Evolutionary conservation across 139 green algal genomes (phyloP).

Genomic region (Picochlorum sp.): DNA sequence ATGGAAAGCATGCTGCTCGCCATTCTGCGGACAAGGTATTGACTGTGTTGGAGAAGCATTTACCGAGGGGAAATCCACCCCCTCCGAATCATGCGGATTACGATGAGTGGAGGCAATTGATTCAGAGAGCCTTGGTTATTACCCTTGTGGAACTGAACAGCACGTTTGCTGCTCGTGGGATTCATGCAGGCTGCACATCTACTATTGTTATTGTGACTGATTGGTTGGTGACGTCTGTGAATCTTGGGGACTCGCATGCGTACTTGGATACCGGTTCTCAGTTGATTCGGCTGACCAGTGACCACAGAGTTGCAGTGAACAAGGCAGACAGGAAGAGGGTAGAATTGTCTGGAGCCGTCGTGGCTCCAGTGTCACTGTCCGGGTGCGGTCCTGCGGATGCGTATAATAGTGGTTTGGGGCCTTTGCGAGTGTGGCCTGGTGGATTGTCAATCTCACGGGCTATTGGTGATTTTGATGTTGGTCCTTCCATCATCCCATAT

Average conservation of each 20-base stretch:
- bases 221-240: slow-evolving; percentile 73
- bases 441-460: slow-evolving; percentile 76
- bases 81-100: neutral
- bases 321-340: slow-evolving; percentile 33
- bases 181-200: slow-evolving; percentile 42
- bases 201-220: slow-evolving; percentile 51
- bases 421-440: slow-evolving; percentile 83
- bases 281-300: slow-evolving; percentile 28
- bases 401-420: slow-evolving; percentile 56
- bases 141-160: slow-evolving; percentile 27
- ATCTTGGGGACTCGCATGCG: slow-evolving; percentile 77
- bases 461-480: slow-evolving; percentile 83
- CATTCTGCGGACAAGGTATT: slow-evolving; percentile 12
- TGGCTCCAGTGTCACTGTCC: slow-evolving; percentile 34
- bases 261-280: slow-evolving; percentile 62
- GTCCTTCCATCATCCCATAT: slow-evolving; percentile 60
- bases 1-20: slow-evolving; percentile 35
- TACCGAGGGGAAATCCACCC: slow-evolving; percentile 14
- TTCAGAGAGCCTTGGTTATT: slow-evolving; percentile 37
- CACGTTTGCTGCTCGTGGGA: slow-evolving; percentile 32
- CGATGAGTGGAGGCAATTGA: slow-evolving; percentile 7
- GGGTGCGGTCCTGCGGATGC: slow-evolving; percentile 20
- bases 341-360: slow-evolving; percentile 25
- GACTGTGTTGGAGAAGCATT: slow-evolving; percentile 12
- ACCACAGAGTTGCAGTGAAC: slow-evolving; percentile 42